These are phyloP conservation scores for Canavalia ensiformis DNA, from an alignment of 306 rosid species.

Conservation along the genomic window DNA sequence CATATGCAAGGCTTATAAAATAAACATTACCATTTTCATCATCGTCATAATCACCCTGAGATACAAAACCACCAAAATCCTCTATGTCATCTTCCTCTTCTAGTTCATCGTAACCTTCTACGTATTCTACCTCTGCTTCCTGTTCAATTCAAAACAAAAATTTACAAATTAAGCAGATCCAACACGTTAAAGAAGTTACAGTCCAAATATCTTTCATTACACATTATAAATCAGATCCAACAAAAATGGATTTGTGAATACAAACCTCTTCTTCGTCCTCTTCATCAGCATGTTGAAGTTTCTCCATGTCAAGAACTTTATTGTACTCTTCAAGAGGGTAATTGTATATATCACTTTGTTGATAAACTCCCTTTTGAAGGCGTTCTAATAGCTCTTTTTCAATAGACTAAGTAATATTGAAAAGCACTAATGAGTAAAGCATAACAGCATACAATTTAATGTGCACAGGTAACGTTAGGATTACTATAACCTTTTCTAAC, in stretches of 20 bases:
- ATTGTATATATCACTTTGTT: slow-evolving; percentile 67
- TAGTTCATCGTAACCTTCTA: slow-evolving; percentile 77
- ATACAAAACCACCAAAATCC: slow-evolving; percentile 69
- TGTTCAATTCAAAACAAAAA: slow-evolving; percentile 52
- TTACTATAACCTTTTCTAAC: slow-evolving; percentile 69
- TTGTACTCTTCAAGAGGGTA: slow-evolving; percentile 62
- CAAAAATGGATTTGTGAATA: slow-evolving; percentile 16
- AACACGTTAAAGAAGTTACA: slow-evolving; percentile 7
- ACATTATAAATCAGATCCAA: background rate
- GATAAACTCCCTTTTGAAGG: slow-evolving; percentile 66
- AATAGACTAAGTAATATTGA: slow-evolving; percentile 63
- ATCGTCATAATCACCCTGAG: slow-evolving; percentile 50
- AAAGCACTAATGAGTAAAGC: slow-evolving; percentile 40
- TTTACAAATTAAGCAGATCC: background rate
- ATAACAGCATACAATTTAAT: slow-evolving; percentile 30
- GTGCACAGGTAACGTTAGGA: slow-evolving; percentile 26
- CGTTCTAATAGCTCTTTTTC: slow-evolving; percentile 84
- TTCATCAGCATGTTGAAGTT: slow-evolving; percentile 52
- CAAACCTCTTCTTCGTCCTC: slow-evolving; percentile 75
- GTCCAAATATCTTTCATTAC: slow-evolving; percentile 9
- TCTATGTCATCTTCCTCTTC: slow-evolving; percentile 92
- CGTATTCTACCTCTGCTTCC: slow-evolving; percentile 78
- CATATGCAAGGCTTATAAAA: slow-evolving; percentile 33
- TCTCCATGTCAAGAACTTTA: slow-evolving; percentile 63
- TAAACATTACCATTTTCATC: slow-evolving; percentile 61